Percentiles rank a stretch among this genome's conserved stretches.
These are phyloP conservation scores for Steccherinum ochraceum DNA, from an alignment of 768 basidiomycete genomes.

Conservation along the genomic window DNA sequence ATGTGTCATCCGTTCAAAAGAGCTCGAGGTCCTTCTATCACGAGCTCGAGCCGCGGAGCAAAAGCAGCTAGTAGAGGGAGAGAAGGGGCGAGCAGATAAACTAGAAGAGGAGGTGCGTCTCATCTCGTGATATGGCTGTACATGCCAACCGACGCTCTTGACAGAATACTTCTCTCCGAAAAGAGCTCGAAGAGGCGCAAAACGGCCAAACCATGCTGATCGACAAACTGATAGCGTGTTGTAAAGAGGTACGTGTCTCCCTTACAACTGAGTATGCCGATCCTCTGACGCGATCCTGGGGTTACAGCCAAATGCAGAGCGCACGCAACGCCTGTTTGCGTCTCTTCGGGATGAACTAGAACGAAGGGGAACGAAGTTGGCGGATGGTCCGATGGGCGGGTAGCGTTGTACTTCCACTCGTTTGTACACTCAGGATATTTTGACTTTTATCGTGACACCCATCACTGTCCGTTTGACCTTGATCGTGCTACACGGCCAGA, in stretches of 20 bases:
- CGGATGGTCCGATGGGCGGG: conserved; percentile 14
- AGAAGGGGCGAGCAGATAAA: conserved; percentile 61
- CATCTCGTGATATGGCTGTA: not conserved
- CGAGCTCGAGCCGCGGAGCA: conserved; percentile 85
- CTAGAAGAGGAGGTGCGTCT: conserved; percentile 63
- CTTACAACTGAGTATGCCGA: conserved; percentile 2
- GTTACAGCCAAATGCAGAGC: conserved; percentile 72
- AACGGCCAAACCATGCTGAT: conserved; percentile 74
- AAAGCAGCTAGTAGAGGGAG: conserved; percentile 73
- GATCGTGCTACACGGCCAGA: no score
- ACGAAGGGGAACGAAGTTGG: conserved; percentile 44
- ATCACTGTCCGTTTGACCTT: no score
- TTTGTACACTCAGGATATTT: not conserved
- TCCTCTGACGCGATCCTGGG: not conserved
- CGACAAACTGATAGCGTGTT: conserved; percentile 79
- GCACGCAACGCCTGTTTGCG: conserved; percentile 73
- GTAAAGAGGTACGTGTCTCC: conserved; percentile 64
- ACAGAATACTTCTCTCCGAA: conserved; percentile 47
- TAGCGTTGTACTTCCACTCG: not conserved
- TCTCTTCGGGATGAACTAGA: conserved; percentile 81
- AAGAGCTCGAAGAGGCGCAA: conserved; percentile 76
- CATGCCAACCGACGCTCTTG: not conserved
- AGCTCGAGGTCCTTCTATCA: conserved; percentile 81
- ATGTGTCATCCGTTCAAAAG: conserved; percentile 87
- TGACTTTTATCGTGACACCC: no score